These are phyloP conservation scores for Penicillium sp. DNA, from an alignment of 2,329 filamentous ascomycete genomes.

Conservation along the genomic window DNA sequence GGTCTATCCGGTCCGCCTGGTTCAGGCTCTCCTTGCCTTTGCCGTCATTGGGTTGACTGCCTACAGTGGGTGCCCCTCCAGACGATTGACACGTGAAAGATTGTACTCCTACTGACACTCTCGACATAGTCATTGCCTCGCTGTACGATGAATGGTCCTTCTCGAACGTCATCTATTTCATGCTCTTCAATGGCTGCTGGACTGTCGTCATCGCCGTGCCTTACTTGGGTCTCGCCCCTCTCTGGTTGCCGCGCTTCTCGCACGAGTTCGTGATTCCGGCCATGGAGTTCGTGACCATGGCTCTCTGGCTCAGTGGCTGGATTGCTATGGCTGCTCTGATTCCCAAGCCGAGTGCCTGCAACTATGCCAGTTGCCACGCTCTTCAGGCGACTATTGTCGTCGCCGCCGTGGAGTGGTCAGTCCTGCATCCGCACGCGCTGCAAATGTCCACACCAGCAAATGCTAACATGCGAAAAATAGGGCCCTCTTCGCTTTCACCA, in stretches of 20 bases:
- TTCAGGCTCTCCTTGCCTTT: conserved; percentile 27
- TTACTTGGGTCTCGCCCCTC: conserved; percentile 32
- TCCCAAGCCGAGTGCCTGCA: conserved; percentile 23
- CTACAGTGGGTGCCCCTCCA: conserved; percentile 20
- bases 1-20: conserved; percentile 29
- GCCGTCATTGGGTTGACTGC: conserved; percentile 30
- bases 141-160: conserved; percentile 29
- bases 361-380: conserved; percentile 26
- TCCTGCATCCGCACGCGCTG: not conserved
- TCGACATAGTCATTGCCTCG: conserved; percentile 23
- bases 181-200: conserved; percentile 35
- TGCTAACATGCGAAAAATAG: conserved; percentile 10
- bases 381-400: conserved; percentile 28
- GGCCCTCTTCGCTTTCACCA: conserved; percentile 31
- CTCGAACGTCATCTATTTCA: conserved; percentile 29
- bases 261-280: conserved; percentile 29
- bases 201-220: conserved; percentile 29
- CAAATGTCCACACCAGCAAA: not conserved
- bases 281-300: conserved; percentile 27
- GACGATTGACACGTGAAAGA: not conserved
- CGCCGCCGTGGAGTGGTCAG: conserved; percentile 30
- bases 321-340: conserved; percentile 29
- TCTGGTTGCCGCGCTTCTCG: conserved; percentile 29
- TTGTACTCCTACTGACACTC: not conserved
- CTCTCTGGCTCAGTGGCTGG: conserved; percentile 30